These are phyloP conservation scores for Cladosporium sp. DNA, from an alignment of 2,329 filamentous ascomycete genomes.

Conservation along the genomic window DNA sequence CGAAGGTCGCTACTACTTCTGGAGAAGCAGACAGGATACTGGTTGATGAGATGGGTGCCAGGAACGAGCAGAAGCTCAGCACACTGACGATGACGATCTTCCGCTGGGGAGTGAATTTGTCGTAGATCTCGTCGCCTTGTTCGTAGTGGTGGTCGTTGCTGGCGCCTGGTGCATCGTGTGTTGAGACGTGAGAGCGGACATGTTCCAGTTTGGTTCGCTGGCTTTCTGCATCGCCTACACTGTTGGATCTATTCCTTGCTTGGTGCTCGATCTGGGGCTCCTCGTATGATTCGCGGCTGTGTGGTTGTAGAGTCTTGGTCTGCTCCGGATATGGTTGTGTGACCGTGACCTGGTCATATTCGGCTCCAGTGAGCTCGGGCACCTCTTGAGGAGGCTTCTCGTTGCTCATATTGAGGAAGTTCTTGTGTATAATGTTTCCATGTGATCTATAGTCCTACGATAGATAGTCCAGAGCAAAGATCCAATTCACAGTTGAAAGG, in stretches of 20 bases:
- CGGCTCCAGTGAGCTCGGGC: constrained; percentile 17
- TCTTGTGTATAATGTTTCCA: not conserved
- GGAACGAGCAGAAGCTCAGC: constrained; percentile 72
- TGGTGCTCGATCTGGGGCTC: constrained; percentile 11
- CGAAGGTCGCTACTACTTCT: constrained; percentile 64
- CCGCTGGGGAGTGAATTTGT: constrained; percentile 60
- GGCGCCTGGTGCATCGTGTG: constrained; percentile 32
- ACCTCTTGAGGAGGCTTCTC: constrained; percentile 19
- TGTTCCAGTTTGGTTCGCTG: constrained; percentile 31
- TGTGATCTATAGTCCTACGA: not conserved
- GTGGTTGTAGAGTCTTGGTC: not conserved
- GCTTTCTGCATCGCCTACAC: constrained; percentile 13
- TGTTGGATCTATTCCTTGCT: not conserved
- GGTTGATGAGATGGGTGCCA: constrained; percentile 74
- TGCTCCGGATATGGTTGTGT: constrained; percentile 11
- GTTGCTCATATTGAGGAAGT: constrained; percentile 11
- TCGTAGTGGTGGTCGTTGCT: constrained; percentile 42
- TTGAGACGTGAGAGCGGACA: constrained; percentile 34
- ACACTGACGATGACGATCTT: constrained; percentile 70
- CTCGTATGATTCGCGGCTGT: constrained; percentile 5
- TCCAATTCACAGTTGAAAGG: not conserved
- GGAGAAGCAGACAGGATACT: constrained; percentile 72
- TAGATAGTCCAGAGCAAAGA: not conserved
- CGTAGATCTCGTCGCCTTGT: constrained; percentile 60
- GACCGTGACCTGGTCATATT: constrained; percentile 16